Evolutionary conservation across 176 grass and related monocot species (phyloP), one percentile per base, ranked within the genome.

Genomic region (Ensete glaucum): DNA sequence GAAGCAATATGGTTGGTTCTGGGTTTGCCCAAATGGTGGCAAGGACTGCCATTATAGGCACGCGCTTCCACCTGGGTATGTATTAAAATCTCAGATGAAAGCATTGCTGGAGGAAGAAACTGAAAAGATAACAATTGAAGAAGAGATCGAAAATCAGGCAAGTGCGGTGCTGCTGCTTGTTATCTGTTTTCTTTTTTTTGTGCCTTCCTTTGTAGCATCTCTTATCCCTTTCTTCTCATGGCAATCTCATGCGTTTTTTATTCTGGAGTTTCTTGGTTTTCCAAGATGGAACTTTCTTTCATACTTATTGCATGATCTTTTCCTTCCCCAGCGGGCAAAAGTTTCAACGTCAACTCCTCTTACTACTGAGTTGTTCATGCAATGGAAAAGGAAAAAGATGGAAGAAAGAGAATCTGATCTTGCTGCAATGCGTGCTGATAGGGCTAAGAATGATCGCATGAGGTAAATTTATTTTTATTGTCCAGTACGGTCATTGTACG

Each of bases 11-110:
- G 95, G 95, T 8, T 98, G 95, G 95, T 98, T 98, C 85, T 98
- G 95, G 91, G 88, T 83, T 84, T 99, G 91, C 69, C 95, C 90
- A 82, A 91, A 94, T 84, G 91, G 95, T 52, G 86, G 83, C 27
- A 99, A 91, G 76, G 95, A 99, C 58, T 99, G 95, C 76, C 95
- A 93, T 73, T 99, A 99, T 73, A 83, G 95, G 74, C 95, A 99
- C 77, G 95, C 95, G 27, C 88, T 99, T 82, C 95, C 95, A 0
- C 88, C 95, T 74, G 95, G 95, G 54, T 99, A 99, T 72, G 66
- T 99, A 43, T 84, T 99, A n/a, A 99, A 99, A 73, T 99, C 95
- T 52, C 95, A 99, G 83, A 99, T 99, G 95, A 99, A 99, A 74
- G 95, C 95, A 64, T 87, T 99, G 75, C 81, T 99, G 59, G 96